phyloP scores from a whole-genome alignment of 345 rosid species.

The Atalantia buxifolia region DNA sequence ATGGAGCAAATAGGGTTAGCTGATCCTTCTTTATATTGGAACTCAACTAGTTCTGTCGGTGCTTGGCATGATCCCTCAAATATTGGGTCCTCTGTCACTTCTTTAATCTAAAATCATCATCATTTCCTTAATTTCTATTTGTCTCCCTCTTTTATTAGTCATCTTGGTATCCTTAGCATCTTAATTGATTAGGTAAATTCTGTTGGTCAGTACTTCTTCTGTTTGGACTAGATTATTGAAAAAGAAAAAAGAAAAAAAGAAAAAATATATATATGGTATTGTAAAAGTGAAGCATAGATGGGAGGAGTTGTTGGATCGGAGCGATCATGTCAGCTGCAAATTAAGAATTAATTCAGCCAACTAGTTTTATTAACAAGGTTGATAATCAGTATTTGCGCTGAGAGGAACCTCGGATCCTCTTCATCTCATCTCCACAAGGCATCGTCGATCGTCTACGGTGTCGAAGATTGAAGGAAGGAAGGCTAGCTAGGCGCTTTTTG shows the following conservation, averaged over 20 bases:
- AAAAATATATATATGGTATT: background rate
- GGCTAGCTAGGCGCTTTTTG: constrained; percentile 16
- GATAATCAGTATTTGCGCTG: constrained; percentile 52
- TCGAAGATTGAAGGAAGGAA: constrained; percentile 19
- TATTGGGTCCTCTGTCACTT: constrained; percentile 72
- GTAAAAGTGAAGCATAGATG: constrained; percentile 28
- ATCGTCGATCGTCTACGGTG: constrained; percentile 27
- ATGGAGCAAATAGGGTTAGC: constrained; percentile 43
- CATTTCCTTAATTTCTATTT: constrained; percentile 24
- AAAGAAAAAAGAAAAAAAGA: background rate
- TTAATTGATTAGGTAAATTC: constrained; percentile 9
- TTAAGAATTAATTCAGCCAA: constrained; percentile 32
- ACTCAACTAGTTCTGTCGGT: constrained; percentile 30
- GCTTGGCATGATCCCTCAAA: constrained; percentile 74
- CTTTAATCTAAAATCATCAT: constrained; percentile 47
- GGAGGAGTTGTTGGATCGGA: constrained; percentile 81
- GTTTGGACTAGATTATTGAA: constrained; percentile 19
- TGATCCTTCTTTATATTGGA: constrained; percentile 65
- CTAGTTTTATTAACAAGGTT: constrained; percentile 39
- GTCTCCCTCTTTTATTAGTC: constrained; percentile 43
- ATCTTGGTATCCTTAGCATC: constrained; percentile 20
- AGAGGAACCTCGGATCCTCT: constrained; percentile 95
- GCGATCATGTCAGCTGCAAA: constrained; percentile 75
- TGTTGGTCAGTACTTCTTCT: constrained; percentile 9
- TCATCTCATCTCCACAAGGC: constrained; percentile 44